Conservation (phyloP, 352 stramenopile species). For the Aphanomyces euteiches region DNA sequence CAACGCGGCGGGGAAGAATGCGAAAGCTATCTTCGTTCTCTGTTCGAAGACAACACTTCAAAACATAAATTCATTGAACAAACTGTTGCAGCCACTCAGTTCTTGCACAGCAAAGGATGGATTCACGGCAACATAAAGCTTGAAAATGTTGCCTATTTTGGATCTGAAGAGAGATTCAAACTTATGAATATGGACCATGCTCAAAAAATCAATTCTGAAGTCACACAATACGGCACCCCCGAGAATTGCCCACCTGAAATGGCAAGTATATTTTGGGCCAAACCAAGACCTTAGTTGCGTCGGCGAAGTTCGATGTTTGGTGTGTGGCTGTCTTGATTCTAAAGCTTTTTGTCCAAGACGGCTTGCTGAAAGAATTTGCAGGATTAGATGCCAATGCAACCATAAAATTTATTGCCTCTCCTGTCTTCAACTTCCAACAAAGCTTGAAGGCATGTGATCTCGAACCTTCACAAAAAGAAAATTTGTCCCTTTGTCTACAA, state of each 20-base stretch:
- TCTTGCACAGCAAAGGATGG: neutral
- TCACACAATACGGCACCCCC: neutral
- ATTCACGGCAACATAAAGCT: neutral
- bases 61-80: neutral
- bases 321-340: neutral
- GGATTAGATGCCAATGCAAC: neutral
- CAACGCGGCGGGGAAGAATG: neutral
- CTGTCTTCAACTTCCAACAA: neutral
- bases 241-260: constrained; percentile 3
- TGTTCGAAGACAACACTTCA: neutral
- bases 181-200: neutral
- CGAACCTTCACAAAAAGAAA: neutral
- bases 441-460: neutral
- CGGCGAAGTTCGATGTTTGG: neutral
- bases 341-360: neutral
- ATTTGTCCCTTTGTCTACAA: neutral
- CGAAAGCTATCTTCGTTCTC: neutral
- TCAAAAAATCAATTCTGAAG: neutral
- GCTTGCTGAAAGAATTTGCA: neutral
- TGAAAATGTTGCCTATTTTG: neutral
- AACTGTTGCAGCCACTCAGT: neutral
- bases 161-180: neutral
- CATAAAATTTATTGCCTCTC: neutral
- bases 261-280: neutral
- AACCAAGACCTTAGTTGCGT: neutral